These are phyloP conservation scores for Citrus inodora DNA, from an alignment of 345 rosid species.

Conservation along the genomic window DNA sequence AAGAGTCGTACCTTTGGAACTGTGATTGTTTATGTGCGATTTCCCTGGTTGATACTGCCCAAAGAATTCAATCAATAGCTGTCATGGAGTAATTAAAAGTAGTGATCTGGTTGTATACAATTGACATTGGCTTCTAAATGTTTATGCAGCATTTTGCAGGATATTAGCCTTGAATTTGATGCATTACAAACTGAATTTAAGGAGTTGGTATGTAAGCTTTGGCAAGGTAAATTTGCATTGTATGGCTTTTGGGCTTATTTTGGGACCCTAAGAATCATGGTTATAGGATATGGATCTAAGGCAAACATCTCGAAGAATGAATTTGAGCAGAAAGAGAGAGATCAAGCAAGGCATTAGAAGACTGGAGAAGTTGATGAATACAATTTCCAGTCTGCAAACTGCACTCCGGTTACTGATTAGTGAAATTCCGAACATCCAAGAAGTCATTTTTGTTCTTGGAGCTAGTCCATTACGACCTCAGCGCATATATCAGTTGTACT, in stretches of 20 bases:
- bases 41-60: background rate
- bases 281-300: constrained; percentile 50
- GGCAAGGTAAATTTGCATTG: constrained; percentile 7
- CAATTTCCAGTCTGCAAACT: constrained; percentile 44
- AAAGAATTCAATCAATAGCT: background rate
- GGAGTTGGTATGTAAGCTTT: constrained; percentile 62
- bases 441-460: constrained; percentile 62
- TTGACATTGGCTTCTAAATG: background rate
- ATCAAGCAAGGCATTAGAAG: constrained; percentile 60
- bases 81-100: background rate
- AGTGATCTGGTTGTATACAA: background rate
- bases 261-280: constrained; percentile 29
- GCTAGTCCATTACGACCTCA: constrained; percentile 76
- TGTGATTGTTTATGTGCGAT: background rate
- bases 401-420: constrained; percentile 49
- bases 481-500: constrained; percentile 55
- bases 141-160: constrained; percentile 69
- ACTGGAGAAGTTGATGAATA: constrained; percentile 61
- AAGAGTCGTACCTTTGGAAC: background rate
- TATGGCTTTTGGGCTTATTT: background rate
- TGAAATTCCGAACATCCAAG: constrained; percentile 40
- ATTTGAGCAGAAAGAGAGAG: constrained; percentile 57
- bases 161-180: constrained; percentile 59
- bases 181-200: constrained; percentile 37
- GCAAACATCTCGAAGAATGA: constrained; percentile 44